Base-by-base conservation (phyloP, 306 rosid genomes). In the Dalbergia cultrata region DNA sequence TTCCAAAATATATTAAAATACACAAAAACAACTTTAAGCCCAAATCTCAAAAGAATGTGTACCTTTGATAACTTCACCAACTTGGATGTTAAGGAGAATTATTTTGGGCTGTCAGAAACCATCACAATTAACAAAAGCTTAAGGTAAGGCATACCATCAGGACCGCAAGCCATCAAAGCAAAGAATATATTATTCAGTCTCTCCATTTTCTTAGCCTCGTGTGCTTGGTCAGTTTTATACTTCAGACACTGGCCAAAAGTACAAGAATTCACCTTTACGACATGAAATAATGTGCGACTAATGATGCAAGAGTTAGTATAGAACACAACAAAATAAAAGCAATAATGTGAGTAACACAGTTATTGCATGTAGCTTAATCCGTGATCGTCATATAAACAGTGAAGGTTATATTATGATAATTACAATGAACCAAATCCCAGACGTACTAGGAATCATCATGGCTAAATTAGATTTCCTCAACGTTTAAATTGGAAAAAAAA, bases 141-240 rank as follows among this genome's bases (percentile, higher is more conserved):
- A 47, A 59, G 21, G 58, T 67, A 76, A 56, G 67, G 49, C 74
- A 53, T 87, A 93, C 97, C 97, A 62, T 91, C 97, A 60, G 98
- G 98, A 58, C 98, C 98, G 19, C 98, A 87, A 65, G 98, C 91
- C 98, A 93, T 93, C 87, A 93, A 78, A 66, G 98, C 81, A 92
- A 93, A 93, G 83, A 93, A 93, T 70, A 91, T 85, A 83, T 91
- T 91, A 74, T 93, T 91, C 41, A 93, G 92, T 81, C 88, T 93
- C 72, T 93, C 98, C 98, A 93, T 93, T 90, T 93, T 93, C 85
- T 86, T 93, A 26, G 94, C 98, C 21, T 93, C 98, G 72, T 93
- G 98, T 13, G 97, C 91, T 67, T 93, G 98, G 69, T 93, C 98
- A 10, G 97, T 91, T 86, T 93, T 93, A 79, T 84, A 93, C 85